phyloP scores from a whole-genome alignment of 164 flowering plant genomes.

The Amborella trichopoda region DNA sequence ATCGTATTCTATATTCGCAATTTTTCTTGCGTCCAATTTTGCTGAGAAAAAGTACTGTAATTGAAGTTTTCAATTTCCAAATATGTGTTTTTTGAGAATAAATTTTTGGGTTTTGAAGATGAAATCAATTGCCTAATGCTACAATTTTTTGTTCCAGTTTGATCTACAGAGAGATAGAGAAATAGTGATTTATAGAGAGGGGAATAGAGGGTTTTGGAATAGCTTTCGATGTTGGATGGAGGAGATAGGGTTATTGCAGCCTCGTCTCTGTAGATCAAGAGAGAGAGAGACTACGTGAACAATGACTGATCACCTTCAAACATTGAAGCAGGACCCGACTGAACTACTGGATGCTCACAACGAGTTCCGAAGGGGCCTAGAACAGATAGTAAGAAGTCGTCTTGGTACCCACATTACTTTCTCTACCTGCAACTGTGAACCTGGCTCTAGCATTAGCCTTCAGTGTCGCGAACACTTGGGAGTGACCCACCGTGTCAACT shows the following conservation, averaged over 20 bases:
- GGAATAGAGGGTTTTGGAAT: background rate
- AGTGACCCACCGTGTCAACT: background rate
- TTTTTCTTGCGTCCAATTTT: too few species aligned
- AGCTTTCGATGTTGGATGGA: background rate
- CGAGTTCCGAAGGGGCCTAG: conserved; percentile 72
- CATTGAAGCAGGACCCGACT: conserved; percentile 62
- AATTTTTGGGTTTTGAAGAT: background rate
- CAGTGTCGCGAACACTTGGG: too few species aligned
- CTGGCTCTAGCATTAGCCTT: conserved; percentile 5
- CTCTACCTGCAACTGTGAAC: conserved; percentile 60
- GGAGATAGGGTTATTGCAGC: background rate
- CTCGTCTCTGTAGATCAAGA: background rate
- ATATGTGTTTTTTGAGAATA: too few species aligned
- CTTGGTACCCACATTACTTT: conserved; percentile 77
- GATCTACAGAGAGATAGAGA: too few species aligned
- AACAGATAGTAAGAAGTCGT: conserved; percentile 78
- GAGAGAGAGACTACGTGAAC: conserved; percentile 7
- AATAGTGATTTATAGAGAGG: background rate
- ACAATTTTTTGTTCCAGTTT: background rate
- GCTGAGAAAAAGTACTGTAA: too few species aligned
- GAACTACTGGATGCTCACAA: conserved; percentile 8
- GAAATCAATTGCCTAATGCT: background rate
- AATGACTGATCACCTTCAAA: conserved; percentile 63
- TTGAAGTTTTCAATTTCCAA: too few species aligned
- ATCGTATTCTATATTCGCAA: too few species aligned